These are phyloP conservation scores for Clitoria ternatea DNA, from an alignment of 306 rosid species.

Conservation along the genomic window DNA sequence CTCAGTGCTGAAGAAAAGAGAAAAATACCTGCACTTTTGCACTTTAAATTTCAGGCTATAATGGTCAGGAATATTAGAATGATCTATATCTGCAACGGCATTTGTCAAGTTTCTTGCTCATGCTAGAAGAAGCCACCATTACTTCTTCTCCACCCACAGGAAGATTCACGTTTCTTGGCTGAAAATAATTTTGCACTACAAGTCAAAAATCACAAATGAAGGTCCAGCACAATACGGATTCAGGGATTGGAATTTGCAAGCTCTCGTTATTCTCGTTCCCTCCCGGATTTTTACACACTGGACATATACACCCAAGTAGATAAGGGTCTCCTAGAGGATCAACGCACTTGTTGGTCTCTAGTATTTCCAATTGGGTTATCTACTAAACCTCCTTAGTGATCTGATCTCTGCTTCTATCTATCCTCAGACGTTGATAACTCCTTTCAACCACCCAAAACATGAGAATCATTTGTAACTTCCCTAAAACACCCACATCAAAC, in stretches of 20 bases:
- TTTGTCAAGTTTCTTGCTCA: not conserved
- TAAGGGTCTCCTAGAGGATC: no score
- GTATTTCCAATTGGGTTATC: no score
- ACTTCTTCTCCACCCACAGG: slow-evolving; percentile 4
- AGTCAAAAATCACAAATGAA: not conserved
- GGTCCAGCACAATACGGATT: not conserved
- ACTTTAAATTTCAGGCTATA: not conserved
- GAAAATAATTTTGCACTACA: not conserved
- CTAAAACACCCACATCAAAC: no score
- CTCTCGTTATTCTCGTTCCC: no score
- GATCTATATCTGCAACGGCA: slow-evolving; percentile 16
- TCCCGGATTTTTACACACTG: no score
- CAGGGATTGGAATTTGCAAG: not conserved
- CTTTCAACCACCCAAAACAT: no score
- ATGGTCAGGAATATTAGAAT: slow-evolving; percentile 11
- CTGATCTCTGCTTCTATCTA: no score
- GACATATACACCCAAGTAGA: no score
- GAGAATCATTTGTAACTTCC: no score
- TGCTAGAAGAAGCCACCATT: not conserved
- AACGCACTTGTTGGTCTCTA: no score
- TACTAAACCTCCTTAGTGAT: no score
- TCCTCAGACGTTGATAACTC: no score
- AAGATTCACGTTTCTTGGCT: slow-evolving; percentile 3
- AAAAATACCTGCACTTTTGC: not conserved
- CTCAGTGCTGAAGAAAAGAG: not conserved